Conservation (phyloP, 108 stramenopile genomes). For the Skeletonema costatum region DNA sequence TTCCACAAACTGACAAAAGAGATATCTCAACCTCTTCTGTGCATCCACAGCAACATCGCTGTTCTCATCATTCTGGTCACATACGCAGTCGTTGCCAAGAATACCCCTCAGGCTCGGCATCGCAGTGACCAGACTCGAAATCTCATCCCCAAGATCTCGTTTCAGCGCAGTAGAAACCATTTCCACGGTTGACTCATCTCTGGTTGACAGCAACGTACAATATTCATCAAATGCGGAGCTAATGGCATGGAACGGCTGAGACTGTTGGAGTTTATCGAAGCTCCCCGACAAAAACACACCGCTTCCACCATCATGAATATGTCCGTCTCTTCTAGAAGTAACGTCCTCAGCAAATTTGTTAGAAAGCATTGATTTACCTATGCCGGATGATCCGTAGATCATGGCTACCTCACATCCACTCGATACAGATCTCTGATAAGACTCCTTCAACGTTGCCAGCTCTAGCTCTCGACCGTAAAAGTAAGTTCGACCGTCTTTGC, state of each 20-base stretch:
- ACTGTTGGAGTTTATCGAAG: background rate
- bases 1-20: too few relatives aligned
- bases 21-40: too few relatives aligned
- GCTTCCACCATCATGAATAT: background rate
- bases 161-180: background rate
- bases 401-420: background rate
- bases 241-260: background rate
- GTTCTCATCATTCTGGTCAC: background rate
- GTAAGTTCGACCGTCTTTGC: background rate
- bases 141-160: background rate
- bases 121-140: background rate
- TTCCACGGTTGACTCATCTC: background rate
- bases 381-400: background rate
- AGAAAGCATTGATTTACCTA: background rate
- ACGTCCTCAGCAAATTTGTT: background rate
- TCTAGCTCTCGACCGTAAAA: background rate
- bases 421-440: background rate
- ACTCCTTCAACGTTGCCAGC: background rate
- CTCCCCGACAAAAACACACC: background rate
- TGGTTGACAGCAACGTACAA: background rate
- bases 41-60: background rate
- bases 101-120: background rate
- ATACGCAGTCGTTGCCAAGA: background rate
- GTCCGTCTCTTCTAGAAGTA: too few relatives aligned
- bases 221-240: background rate